These are phyloP conservation scores for Stemphylium lycopersici DNA, from an alignment of 2,329 filamentous ascomycete species.

Conservation along the genomic window DNA sequence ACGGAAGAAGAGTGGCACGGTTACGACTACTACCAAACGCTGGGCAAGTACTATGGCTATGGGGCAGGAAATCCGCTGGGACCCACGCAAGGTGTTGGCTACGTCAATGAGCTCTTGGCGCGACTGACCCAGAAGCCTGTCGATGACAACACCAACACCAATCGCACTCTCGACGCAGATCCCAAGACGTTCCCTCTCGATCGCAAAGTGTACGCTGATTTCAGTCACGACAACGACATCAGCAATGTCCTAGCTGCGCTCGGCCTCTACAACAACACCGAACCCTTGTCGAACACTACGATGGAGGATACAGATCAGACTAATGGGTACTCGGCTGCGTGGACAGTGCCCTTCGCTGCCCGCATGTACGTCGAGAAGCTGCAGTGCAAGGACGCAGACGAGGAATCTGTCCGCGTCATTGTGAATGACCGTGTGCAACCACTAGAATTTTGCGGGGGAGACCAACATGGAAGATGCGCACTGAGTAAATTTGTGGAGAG, in stretches of 20 bases:
- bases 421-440: conserved; percentile 84
- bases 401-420: conserved; percentile 78
- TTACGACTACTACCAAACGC: conserved; percentile 80
- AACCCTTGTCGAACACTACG: conserved; percentile 53
- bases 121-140: conserved; percentile 74
- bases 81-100: conserved; percentile 85
- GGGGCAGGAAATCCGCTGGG: conserved; percentile 78
- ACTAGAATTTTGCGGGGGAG: conserved; percentile 71
- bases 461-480: conserved; percentile 72
- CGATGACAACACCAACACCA: conserved; percentile 74
- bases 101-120: conserved; percentile 84
- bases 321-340: conserved; percentile 75
- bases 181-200: conserved; percentile 74
- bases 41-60: conserved; percentile 87
- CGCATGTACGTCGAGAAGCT: conserved; percentile 90
- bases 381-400: conserved; percentile 63
- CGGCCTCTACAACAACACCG: conserved; percentile 74
- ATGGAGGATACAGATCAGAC: conserved; percentile 60
- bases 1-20: conserved; percentile 72
- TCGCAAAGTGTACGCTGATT: conserved; percentile 78
- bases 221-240: conserved; percentile 92
- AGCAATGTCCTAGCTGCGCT: conserved; percentile 75
- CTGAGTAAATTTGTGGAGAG: conserved; percentile 74
- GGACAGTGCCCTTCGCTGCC: conserved; percentile 81
- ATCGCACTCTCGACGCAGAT: conserved; percentile 74